Evolutionary conservation across 2,329 filamentous ascomycete genomes (phyloP).

Genomic region (Tolypocladium nubicola): DNA sequence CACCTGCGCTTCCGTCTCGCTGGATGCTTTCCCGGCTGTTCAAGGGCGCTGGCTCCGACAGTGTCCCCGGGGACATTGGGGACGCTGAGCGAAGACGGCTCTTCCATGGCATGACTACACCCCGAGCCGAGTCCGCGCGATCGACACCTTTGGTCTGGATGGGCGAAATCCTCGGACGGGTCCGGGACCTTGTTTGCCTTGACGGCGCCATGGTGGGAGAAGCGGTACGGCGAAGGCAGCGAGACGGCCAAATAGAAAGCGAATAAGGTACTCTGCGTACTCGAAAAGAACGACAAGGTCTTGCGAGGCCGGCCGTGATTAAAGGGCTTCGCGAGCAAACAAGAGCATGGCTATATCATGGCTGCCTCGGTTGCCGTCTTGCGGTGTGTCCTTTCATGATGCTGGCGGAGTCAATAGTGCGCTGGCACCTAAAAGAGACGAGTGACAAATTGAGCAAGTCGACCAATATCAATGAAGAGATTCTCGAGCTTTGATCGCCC

Average conservation of each 20-base stretch:
- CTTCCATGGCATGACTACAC: not conserved
- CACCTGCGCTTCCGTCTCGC: not conserved
- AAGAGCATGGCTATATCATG: not conserved
- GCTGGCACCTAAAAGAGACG: not conserved
- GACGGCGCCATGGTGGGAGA: not conserved
- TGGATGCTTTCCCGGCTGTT: not conserved
- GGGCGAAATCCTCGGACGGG: constrained; percentile 3
- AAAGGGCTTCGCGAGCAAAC: not conserved
- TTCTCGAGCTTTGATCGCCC: not conserved
- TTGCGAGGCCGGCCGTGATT: not conserved
- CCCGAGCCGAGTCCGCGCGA: not conserved
- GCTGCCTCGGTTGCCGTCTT: too few relatives aligned
- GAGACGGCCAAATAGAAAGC: not conserved
- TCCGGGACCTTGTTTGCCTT: not conserved
- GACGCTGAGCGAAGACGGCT: not conserved
- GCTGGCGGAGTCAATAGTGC: not conserved
- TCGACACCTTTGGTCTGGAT: constrained; percentile 2
- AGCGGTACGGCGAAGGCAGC: not conserved
- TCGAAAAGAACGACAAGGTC: not conserved
- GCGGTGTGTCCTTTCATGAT: not conserved
- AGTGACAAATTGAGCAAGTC: not conserved
- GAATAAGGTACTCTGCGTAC: not conserved
- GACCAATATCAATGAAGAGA: not conserved
- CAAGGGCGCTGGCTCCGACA: not conserved
- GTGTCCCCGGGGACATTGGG: not conserved